A percentile compares a stretch with the other conserved stretches of the same genome.
Conservation (phyloP, 2,329 filamentous ascomycete genomes). For the Fusarium phyllophilum region DNA sequence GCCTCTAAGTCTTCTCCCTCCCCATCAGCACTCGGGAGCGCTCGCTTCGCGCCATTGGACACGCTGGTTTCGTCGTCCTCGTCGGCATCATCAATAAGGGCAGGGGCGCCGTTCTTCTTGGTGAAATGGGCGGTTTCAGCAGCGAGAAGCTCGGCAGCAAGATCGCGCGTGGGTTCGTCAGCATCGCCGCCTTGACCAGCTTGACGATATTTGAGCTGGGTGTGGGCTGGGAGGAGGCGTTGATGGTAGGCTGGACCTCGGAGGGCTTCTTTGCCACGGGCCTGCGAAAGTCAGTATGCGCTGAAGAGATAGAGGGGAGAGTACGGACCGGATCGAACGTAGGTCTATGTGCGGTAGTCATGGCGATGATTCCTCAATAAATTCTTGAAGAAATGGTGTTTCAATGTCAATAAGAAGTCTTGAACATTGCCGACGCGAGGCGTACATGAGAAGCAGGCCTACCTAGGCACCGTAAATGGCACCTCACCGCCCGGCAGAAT, state of each 20-base stretch:
- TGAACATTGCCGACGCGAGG: background rate
- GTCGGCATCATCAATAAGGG: conserved; percentile 59
- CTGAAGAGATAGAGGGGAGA: background rate
- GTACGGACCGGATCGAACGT: conserved; percentile 89
- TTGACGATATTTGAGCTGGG: conserved; percentile 86
- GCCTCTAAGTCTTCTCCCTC: conserved; percentile 74
- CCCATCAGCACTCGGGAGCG: conserved; percentile 46
- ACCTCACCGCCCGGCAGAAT: conserved; percentile 63
- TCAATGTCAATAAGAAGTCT: conserved; percentile 1
- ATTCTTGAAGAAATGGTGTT: background rate
- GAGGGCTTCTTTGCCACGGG: conserved; percentile 92
- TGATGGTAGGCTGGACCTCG: conserved; percentile 96
- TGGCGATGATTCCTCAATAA: conserved; percentile 44
- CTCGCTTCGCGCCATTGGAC: conserved; percentile 67
- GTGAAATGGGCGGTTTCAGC: conserved; percentile 89
- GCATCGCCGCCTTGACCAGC: conserved; percentile 89
- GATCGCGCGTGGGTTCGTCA: conserved; percentile 73
- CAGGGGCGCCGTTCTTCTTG: conserved; percentile 73
- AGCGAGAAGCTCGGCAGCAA: conserved; percentile 87
- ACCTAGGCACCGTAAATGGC: background rate
- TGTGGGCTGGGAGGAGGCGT: conserved; percentile 92
- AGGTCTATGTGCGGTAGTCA: conserved; percentile 81
- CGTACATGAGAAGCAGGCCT: conserved; percentile 15
- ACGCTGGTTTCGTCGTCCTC: conserved; percentile 56
- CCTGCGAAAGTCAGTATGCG: conserved; percentile 60